Conservation (phyloP, 805 yeast genomes). For the Yarrowia hollandica region DNA sequence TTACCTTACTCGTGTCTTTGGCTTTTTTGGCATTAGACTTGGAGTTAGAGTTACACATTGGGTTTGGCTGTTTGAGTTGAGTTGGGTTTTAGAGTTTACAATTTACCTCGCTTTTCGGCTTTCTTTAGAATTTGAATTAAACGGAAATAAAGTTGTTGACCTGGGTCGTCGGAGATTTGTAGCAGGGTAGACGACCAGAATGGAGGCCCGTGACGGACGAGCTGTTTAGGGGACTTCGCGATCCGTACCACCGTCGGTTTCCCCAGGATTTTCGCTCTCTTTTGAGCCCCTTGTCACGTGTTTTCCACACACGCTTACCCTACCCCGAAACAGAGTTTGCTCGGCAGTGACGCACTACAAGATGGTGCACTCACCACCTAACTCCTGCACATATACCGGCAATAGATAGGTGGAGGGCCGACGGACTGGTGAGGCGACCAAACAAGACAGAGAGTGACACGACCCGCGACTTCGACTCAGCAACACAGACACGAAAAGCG, state of each 20-base stretch:
- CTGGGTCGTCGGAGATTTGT: conserved; percentile 19
- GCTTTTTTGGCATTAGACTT: background rate
- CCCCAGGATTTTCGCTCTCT: background rate
- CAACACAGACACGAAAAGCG: background rate
- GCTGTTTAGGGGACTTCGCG: no score
- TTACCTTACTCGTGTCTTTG: no score
- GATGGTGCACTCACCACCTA: conserved; percentile 27
- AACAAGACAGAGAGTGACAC: background rate
- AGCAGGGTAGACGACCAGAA: no score
- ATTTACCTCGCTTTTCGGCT: conserved; percentile 21
- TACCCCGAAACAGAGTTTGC: conserved; percentile 22
- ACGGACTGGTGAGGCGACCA: conserved; percentile 14
- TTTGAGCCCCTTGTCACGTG: background rate
- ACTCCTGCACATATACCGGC: conserved; percentile 26
- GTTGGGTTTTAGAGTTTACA: background rate
- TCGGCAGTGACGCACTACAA: conserved; percentile 23
- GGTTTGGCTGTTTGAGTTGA: background rate
- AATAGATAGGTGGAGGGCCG: conserved; percentile 29
- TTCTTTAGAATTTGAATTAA: conserved; percentile 1
- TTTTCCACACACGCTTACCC: background rate
- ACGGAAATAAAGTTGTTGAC: conserved; percentile 15
- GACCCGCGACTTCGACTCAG: background rate
- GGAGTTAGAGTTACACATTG: background rate
- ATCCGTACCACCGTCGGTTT: no score
- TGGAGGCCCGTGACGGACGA: no score